Conservation (phyloP, 1,284 basidiomycete genomes). For the Ceratorhiza oryzae-sativae region DNA sequence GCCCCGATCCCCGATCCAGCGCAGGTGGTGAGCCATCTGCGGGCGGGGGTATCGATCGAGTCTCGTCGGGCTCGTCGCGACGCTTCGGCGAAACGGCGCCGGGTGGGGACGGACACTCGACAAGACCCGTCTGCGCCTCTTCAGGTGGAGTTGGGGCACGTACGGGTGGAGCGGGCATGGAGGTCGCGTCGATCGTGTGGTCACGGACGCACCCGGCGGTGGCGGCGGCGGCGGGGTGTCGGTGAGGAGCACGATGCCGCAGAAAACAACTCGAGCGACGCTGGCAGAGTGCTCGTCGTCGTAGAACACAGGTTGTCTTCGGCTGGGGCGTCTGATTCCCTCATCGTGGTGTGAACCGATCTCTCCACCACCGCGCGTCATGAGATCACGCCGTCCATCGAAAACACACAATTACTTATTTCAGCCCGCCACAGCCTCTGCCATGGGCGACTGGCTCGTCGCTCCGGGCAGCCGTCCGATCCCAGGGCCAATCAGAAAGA, state of each 20-base stretch:
- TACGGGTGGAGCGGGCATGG: constrained; percentile 21
- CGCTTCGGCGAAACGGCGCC: constrained; percentile 8
- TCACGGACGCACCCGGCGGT: background rate
- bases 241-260: background rate
- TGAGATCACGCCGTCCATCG: constrained; percentile 26
- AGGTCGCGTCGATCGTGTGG: constrained; percentile 1
- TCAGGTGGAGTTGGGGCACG: constrained; percentile 3
- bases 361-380: constrained; percentile 34
- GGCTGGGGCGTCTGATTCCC: constrained; percentile 25
- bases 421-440: constrained; percentile 7
- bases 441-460: background rate
- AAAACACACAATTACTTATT: constrained; percentile 13
- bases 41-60: constrained; percentile 32
- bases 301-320: constrained; percentile 23
- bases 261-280: background rate
- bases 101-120: background rate
- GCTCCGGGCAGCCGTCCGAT: background rate
- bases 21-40: constrained; percentile 11
- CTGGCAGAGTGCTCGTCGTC: background rate
- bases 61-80: background rate
- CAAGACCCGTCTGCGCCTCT: background rate
- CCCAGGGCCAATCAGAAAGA: background rate
- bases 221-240: background rate
- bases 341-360: constrained; percentile 38
- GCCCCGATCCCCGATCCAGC: constrained; percentile 20